Evolutionary conservation across 192 early-diverging fungal genomes (phyloP).

Genomic region (Thoreauomyces humboldtii): DNA sequence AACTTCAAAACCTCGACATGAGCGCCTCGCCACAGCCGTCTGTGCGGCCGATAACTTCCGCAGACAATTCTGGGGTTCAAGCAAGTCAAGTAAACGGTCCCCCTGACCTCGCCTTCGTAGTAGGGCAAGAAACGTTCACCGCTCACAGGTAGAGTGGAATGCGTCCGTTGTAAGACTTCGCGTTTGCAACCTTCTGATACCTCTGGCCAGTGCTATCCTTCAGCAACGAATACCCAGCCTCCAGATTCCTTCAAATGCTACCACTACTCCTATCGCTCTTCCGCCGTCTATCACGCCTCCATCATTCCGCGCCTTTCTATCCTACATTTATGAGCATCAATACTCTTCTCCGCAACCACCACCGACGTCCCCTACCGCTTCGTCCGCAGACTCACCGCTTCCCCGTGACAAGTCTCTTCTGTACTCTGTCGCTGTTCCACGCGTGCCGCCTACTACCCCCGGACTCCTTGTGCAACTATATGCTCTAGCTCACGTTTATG

Average conservation of each 20-base stretch:
- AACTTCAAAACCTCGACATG: too few relatives aligned
- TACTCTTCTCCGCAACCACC: not conserved
- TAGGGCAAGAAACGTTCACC: too few relatives aligned
- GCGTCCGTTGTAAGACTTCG: too few relatives aligned
- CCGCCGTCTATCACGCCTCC: not conserved
- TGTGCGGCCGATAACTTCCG: too few relatives aligned
- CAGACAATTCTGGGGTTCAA: too few relatives aligned
- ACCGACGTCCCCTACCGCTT: not conserved
- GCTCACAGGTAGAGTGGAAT: too few relatives aligned
- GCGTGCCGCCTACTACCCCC: not conserved
- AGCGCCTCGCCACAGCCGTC: too few relatives aligned
- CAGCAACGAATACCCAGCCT: not conserved
- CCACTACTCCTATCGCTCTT: not conserved
- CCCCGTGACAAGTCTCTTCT: not conserved
- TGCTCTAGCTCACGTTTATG: not conserved
- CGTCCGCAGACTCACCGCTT: not conserved
- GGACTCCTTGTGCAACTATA: conserved; percentile 3
- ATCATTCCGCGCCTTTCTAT: not conserved
- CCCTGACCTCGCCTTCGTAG: too few relatives aligned
- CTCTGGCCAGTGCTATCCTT: too few relatives aligned
- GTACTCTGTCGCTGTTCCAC: conserved; percentile 2
- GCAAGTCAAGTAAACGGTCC: too few relatives aligned
- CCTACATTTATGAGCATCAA: not conserved
- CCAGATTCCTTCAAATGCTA: not conserved
- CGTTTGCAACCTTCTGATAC: too few relatives aligned